phyloP scores from a whole-genome alignment of 495 filamentous ascomycete species.

The Annulohypoxylon bovei region DNA sequence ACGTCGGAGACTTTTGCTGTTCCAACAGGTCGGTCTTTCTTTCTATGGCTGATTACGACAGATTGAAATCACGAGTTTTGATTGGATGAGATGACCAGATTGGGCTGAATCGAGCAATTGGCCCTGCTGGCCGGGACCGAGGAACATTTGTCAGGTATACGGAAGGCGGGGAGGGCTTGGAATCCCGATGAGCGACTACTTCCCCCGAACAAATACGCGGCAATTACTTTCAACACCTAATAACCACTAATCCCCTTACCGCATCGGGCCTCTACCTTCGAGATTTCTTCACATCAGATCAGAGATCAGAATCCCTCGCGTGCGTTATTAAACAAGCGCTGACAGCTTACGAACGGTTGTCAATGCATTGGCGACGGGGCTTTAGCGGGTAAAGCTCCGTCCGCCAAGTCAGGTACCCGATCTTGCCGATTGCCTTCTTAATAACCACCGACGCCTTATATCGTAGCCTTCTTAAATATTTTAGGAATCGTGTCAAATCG shows the following conservation, averaged over 20 bases:
- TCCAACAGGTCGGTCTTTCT: background rate
- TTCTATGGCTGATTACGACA: background rate
- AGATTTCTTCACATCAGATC: background rate
- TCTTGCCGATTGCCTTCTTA: background rate
- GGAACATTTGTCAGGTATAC: background rate
- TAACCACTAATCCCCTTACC: background rate
- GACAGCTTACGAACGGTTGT: background rate
- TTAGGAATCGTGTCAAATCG: background rate
- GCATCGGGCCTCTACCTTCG: conserved; percentile 1
- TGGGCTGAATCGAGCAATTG: conserved; percentile 35
- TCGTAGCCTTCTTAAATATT: background rate
- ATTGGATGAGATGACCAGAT: conserved; percentile 12
- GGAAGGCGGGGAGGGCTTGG: background rate
- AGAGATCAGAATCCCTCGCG: conserved; percentile 1
- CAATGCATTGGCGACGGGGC: background rate
- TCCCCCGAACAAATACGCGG: background rate
- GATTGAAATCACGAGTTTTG: background rate
- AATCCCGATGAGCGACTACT: background rate
- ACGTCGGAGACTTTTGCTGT: conserved; percentile 10
- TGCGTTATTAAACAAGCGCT: conserved; percentile 1
- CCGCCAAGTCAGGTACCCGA: background rate
- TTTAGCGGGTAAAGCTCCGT: background rate
- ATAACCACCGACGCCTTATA: background rate
- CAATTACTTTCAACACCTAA: background rate
- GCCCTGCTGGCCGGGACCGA: conserved; percentile 11